Evolutionary conservation across 2,329 filamentous ascomycete genomes (phyloP).

Genomic region (Ophiocordyceps camponoti-saundersi): DNA sequence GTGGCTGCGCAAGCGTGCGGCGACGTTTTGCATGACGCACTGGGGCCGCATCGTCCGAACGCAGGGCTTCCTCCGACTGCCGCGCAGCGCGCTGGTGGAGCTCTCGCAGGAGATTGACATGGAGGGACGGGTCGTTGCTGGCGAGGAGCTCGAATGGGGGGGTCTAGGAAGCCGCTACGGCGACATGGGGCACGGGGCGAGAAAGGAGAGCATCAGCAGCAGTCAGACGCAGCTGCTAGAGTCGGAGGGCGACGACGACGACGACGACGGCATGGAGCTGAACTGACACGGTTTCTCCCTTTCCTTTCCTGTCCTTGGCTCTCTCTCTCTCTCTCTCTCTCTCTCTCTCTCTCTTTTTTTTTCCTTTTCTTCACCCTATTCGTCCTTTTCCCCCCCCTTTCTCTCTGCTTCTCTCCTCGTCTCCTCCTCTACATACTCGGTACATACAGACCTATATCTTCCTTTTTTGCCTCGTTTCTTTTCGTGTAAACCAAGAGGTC

Average conservation of each 20-base stretch:
- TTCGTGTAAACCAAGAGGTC: too few species aligned
- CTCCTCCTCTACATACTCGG: too few species aligned
- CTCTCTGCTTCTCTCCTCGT: too few species aligned
- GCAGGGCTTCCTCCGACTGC: slow-evolving; percentile 66
- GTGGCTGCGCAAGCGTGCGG: slow-evolving; percentile 80
- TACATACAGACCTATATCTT: too few species aligned
- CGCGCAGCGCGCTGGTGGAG: slow-evolving; percentile 66
- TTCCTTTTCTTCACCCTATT: neutral
- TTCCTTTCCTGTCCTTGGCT: neutral
- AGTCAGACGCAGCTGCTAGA: slow-evolving; percentile 39
- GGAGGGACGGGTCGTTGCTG: slow-evolving; percentile 79
- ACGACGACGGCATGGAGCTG: slow-evolving; percentile 48
- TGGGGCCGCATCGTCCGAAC: slow-evolving; percentile 92
- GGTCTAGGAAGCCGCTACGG: slow-evolving; percentile 28
- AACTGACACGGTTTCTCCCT: slow-evolving; percentile 11
- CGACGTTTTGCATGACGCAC: slow-evolving; percentile 75
- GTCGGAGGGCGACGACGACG: slow-evolving; percentile 43
- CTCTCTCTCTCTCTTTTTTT: neutral
- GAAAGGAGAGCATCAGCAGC: slow-evolving; percentile 45
- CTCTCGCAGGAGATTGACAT: slow-evolving; percentile 86
- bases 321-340: neutral
- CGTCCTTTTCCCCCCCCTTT: too few species aligned
- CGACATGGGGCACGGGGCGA: slow-evolving; percentile 19
- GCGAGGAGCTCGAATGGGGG: slow-evolving; percentile 57
- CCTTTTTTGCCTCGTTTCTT: too few species aligned